phyloP scores from a whole-genome alignment of 2,329 filamentous ascomycete species.

The Colletotrichum sp. region DNA sequence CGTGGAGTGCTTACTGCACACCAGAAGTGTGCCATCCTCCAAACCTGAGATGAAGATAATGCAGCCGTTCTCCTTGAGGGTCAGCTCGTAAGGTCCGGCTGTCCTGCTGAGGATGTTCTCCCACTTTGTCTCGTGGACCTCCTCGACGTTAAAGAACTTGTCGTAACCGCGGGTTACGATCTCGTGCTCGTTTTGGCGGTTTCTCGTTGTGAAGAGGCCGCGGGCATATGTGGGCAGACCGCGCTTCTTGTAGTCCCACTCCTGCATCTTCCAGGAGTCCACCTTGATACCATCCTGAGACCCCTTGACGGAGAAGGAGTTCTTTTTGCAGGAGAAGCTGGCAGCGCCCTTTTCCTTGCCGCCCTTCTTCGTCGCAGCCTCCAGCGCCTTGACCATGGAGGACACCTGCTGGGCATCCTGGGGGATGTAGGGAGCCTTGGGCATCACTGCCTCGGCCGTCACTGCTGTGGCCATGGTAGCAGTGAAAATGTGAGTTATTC shows the following conservation, averaged over 20 bases:
- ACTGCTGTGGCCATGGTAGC: conserved; percentile 5
- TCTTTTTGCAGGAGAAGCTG: conserved; percentile 76
- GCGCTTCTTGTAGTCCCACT: conserved; percentile 93
- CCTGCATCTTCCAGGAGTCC: conserved; percentile 91
- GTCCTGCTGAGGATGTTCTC: conserved; percentile 76
- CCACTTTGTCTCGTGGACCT: conserved; percentile 86
- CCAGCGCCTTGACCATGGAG: conserved; percentile 68
- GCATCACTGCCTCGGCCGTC: conserved; percentile 28
- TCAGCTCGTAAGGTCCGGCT: conserved; percentile 89
- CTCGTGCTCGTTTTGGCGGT: conserved; percentile 68
- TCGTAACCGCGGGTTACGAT: conserved; percentile 93
- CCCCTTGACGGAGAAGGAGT: conserved; percentile 70
- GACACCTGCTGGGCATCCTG: conserved; percentile 75
- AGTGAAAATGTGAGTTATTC: neutral
- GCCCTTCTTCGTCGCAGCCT: conserved; percentile 57
- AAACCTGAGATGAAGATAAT: conserved; percentile 97
- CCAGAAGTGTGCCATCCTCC: conserved; percentile 85
- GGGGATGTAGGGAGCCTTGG: conserved; percentile 63
- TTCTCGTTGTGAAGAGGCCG: conserved; percentile 87
- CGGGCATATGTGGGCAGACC: conserved; percentile 91
- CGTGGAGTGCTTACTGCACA: conserved; percentile 99
- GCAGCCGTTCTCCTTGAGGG: conserved; percentile 98
- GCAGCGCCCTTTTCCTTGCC: conserved; percentile 58
- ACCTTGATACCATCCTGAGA: conserved; percentile 72
- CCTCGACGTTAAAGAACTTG: conserved; percentile 96